Conservation (phyloP, 2,329 filamentous ascomycete species). For the Capronia coronata region DNA sequence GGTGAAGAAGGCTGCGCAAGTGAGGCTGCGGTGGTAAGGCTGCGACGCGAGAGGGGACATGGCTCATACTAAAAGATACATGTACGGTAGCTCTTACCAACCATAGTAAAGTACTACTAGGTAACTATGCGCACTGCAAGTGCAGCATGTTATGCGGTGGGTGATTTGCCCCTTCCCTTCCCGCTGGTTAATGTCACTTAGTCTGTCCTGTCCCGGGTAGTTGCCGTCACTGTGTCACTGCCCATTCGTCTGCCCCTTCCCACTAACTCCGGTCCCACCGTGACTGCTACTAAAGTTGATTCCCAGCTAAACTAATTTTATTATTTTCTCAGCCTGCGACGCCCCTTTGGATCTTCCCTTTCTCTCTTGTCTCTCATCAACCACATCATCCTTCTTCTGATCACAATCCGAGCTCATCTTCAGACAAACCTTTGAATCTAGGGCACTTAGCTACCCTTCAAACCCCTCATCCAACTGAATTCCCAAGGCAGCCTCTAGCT, state of each 20-base stretch:
- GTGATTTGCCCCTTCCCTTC: conserved; percentile 1
- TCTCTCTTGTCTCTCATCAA: conserved; percentile 24
- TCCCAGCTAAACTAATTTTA: conserved; percentile 1
- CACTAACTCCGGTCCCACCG: conserved; percentile 21
- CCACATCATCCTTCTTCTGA: conserved; percentile 27
- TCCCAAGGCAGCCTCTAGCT: conserved; percentile 43
- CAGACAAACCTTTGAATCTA: conserved; percentile 50
- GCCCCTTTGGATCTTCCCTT: conserved; percentile 17
- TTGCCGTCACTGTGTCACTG: conserved; percentile 5
- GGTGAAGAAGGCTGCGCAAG: too few species aligned
- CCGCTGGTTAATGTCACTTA: conserved; percentile 1
- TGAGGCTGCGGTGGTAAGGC: too few species aligned
- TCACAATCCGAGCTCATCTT: conserved; percentile 27
- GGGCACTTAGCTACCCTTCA: conserved; percentile 83
- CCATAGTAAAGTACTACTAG: too few species aligned
- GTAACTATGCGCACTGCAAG: background rate
- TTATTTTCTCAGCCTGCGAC: conserved; percentile 22
- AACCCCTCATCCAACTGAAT: conserved; percentile 54
- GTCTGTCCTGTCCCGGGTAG: conserved; percentile 1
- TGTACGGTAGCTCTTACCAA: too few species aligned
- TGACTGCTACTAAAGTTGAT: conserved; percentile 11
- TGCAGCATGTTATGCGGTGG: background rate
- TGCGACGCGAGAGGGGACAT: too few species aligned
- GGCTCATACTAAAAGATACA: too few species aligned
- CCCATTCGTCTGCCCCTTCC: conserved; percentile 15